Percentiles rank a stretch among this genome's conserved stretches.
Evolutionary conservation across 371 early-diverging fungal genomes (phyloP).

Genomic region (Saksenaea vasiformis): DNA sequence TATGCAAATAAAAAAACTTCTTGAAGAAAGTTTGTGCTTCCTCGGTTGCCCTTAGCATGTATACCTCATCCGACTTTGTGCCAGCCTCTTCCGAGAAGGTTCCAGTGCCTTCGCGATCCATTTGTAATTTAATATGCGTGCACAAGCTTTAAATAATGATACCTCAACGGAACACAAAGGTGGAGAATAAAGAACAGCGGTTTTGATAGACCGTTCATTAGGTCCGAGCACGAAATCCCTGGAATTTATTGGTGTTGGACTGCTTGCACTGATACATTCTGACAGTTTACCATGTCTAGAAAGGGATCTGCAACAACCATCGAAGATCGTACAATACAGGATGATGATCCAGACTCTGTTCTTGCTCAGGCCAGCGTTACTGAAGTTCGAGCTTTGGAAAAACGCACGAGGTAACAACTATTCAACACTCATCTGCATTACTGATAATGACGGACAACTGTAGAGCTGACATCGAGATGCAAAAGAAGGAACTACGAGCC

Average conservation of each 20-base stretch:
- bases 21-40: no score
- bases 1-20: no score
- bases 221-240: no score
- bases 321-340: background rate
- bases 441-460: background rate
- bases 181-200: no score
- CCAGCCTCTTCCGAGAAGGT: no score
- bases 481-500: slow-evolving; percentile 77
- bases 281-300: background rate
- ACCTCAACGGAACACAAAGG: background rate
- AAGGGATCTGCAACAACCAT: background rate
- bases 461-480: slow-evolving; percentile 72
- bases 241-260: background rate
- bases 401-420: slow-evolving; percentile 19
- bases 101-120: no score
- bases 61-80: no score
- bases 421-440: background rate
- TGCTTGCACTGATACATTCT: background rate
- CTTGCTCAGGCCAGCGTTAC: slow-evolving; percentile 21
- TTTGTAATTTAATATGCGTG: no score
- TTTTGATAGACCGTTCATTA: no score
- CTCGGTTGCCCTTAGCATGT: no score
- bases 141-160: no score
- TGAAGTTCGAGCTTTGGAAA: slow-evolving; percentile 24
- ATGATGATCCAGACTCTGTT: slow-evolving; percentile 19